phyloP scores from a whole-genome alignment of 1,139 yeast species.

The Diutina mesorugosa region DNA sequence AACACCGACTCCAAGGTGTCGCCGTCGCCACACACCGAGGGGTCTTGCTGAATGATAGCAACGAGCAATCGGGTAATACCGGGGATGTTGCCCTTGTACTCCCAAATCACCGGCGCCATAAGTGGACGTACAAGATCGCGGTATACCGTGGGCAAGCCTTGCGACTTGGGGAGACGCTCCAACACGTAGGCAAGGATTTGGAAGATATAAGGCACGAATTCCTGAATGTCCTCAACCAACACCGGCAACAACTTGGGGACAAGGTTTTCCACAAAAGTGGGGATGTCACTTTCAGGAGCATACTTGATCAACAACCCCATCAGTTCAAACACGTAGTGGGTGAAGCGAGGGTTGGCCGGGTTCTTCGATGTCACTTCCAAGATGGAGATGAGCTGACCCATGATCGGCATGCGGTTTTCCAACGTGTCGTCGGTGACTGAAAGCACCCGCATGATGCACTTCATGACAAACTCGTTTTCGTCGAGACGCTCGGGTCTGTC shows the following conservation, averaged over 20 bases:
- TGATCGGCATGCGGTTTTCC: constrained; percentile 28
- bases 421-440: constrained; percentile 60
- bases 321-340: constrained; percentile 85
- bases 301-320: constrained; percentile 64
- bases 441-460: constrained; percentile 74
- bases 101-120: constrained; percentile 87
- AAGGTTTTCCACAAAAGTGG: constrained; percentile 37
- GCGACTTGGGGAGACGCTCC: constrained; percentile 41
- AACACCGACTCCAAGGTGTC: constrained; percentile 61
- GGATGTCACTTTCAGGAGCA: constrained; percentile 18
- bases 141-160: constrained; percentile 50
- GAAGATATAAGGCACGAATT: constrained; percentile 85
- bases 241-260: constrained; percentile 59
- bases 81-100: constrained; percentile 82
- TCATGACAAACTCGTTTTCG: constrained; percentile 88
- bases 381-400: constrained; percentile 58
- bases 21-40: constrained; percentile 29
- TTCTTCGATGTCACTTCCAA: constrained; percentile 65
- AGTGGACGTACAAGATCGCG: constrained; percentile 65
- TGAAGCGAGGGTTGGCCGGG: constrained; percentile 90
- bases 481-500: constrained; percentile 78
- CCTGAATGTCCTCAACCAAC: constrained; percentile 78
- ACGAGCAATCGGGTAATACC: constrained; percentile 75
- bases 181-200: constrained; percentile 75
- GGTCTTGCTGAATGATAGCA: constrained; percentile 57